A percentile compares a stretch with the other conserved stretches of the same genome.
These are phyloP conservation scores for Neurospora tetrasperma DNA, from an alignment of 495 filamentous ascomycete genomes.

Conservation along the genomic window DNA sequence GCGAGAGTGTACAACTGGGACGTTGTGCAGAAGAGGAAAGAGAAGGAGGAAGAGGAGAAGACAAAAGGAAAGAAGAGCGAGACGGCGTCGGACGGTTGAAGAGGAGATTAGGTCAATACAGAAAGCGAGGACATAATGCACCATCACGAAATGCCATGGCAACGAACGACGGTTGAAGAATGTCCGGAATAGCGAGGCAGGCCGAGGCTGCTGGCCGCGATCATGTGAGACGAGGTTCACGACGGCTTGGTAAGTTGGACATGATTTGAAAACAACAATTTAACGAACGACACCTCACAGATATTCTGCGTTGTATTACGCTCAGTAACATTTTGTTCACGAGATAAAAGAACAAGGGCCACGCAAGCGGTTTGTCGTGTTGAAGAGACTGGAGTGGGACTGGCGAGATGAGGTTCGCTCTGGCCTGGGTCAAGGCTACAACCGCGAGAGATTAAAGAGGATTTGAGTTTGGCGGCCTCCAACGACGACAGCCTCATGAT, in stretches of 20 bases:
- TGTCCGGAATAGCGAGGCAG: neutral
- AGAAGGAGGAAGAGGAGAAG: slow-evolving; percentile 58
- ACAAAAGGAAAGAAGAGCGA: slow-evolving; percentile 26
- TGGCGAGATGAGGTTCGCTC: neutral
- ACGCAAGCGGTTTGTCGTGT: neutral
- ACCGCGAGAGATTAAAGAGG: neutral
- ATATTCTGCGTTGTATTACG: neutral
- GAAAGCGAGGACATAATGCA: neutral
- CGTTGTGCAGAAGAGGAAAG: slow-evolving; percentile 85
- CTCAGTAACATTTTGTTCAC: neutral
- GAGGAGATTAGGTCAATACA: neutral
- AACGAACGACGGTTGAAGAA: neutral
- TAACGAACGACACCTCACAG: neutral
- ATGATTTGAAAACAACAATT: neutral
- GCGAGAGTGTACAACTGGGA: slow-evolving; percentile 99
- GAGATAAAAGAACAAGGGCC: neutral
- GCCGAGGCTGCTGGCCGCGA: neutral
- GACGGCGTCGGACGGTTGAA: slow-evolving; percentile 14
- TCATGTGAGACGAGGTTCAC: neutral
- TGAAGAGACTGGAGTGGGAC: neutral
- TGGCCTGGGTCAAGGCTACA: neutral
- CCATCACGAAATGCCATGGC: neutral
- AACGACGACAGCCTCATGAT: neutral
- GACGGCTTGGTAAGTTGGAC: neutral
- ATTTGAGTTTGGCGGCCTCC: neutral